Percentiles rank a stretch among this genome's conserved stretches.
These are phyloP conservation scores for Pleoardoris graminearum DNA, from an alignment of 2,329 filamentous ascomycete species.

Conservation along the genomic window DNA sequence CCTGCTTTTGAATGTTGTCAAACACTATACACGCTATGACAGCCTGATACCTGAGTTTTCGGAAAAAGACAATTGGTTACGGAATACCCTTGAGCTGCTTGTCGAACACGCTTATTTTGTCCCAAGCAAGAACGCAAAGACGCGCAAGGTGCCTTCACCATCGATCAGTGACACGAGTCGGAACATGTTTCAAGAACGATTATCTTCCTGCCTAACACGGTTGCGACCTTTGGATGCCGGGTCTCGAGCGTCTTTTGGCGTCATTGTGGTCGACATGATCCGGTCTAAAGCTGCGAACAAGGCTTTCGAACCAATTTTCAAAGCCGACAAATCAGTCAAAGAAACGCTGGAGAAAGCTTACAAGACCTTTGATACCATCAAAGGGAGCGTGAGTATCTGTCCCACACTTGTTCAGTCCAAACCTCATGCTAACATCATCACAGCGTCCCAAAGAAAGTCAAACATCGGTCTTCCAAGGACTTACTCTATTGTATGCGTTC, in stretches of 20 bases:
- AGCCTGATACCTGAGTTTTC: conserved; percentile 23
- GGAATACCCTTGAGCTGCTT: conserved; percentile 50
- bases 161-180: conserved; percentile 53
- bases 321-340: conserved; percentile 51
- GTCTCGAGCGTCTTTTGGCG: conserved; percentile 30
- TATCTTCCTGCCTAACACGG: conserved; percentile 59
- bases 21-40: conserved; percentile 43
- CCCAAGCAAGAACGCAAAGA: conserved; percentile 37
- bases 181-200: conserved; percentile 57
- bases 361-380: conserved; percentile 34
- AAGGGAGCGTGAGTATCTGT: conserved; percentile 26
- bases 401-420: not conserved
- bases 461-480: conserved; percentile 58
- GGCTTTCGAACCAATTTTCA: conserved; percentile 51
- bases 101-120: conserved; percentile 57
- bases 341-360: conserved; percentile 43
- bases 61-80: conserved; percentile 48
- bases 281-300: conserved; percentile 33
- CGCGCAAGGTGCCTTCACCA: conserved; percentile 47
- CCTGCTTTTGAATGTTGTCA: conserved; percentile 56
- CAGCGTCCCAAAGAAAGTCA: conserved; percentile 33
- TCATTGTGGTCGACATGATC: conserved; percentile 36
- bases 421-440: conserved; percentile 12
- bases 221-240: conserved; percentile 44
- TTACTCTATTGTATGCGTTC: conserved; percentile 81